phyloP scores from a whole-genome alignment of 352 stramenopile species.

The Globisporangium abappressorium region DNA sequence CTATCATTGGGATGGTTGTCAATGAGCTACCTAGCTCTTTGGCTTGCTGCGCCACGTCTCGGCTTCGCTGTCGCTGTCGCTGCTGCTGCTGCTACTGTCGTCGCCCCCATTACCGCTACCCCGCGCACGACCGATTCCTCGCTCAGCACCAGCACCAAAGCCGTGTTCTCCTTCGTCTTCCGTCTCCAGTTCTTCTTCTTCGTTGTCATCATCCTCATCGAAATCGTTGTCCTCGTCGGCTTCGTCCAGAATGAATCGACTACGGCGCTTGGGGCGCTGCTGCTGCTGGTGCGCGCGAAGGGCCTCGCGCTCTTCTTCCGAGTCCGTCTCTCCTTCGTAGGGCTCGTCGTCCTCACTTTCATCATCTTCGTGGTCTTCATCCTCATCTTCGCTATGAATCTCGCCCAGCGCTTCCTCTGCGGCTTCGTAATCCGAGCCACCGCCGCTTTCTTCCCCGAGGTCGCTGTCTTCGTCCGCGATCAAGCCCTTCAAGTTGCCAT shows the following conservation, averaged over 20 bases:
- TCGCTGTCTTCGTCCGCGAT: constrained; percentile 69
- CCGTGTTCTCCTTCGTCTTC: constrained; percentile 23
- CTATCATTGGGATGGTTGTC: not conserved
- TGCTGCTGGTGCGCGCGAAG: constrained; percentile 20
- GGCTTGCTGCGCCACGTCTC: constrained; percentile 23
- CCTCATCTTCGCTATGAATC: constrained; percentile 27
- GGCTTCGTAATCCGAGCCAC: constrained; percentile 29
- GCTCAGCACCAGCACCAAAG: not conserved
- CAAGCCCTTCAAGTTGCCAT: constrained; percentile 75
- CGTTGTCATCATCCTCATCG: constrained; percentile 35
- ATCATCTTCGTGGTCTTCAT: constrained; percentile 29
- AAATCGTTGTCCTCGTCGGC: constrained; percentile 37
- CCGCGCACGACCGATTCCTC: not conserved
- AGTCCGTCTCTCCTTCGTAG: constrained; percentile 68
- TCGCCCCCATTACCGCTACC: not conserved
- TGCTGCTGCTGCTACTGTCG: constrained; percentile 3
- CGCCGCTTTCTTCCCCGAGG: constrained; percentile 47
- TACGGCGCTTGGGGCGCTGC: constrained; percentile 24
- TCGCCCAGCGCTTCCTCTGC: constrained; percentile 21
- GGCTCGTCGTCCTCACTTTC: constrained; percentile 24
- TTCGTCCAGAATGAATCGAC: constrained; percentile 80
- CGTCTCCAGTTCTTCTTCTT: constrained; percentile 20
- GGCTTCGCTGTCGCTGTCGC: constrained; percentile 16
- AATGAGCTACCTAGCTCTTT: not conserved
- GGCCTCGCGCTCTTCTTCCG: constrained; percentile 44